Evolutionary conservation across 805 yeast genomes (phyloP).

Genomic region (Candida tallmaniae): DNA sequence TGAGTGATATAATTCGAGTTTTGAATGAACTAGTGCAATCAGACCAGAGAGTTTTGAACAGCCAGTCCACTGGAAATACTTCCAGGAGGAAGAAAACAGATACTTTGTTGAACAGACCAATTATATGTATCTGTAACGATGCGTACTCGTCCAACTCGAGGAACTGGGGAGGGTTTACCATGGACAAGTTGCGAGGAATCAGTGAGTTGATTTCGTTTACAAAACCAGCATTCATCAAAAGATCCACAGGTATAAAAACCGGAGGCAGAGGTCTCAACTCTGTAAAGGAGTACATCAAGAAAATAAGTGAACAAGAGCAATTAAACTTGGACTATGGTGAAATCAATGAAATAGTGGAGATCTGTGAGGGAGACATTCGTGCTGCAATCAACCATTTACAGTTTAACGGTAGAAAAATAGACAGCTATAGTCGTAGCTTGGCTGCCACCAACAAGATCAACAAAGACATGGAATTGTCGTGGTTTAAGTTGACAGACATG

Average conservation of each 20-base stretch:
- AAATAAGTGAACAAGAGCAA: slow-evolving; percentile 53
- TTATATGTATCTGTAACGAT: slow-evolving; percentile 90
- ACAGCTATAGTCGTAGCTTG: background rate
- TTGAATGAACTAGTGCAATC: slow-evolving; percentile 57
- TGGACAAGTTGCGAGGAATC: slow-evolving; percentile 68
- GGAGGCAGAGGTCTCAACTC: slow-evolving; percentile 34
- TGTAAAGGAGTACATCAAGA: slow-evolving; percentile 36
- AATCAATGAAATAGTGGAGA: slow-evolving; percentile 60
- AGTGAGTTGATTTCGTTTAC: slow-evolving; percentile 70
- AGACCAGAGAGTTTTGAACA: slow-evolving; percentile 50
- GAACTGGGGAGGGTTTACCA: slow-evolving; percentile 39
- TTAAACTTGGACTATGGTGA: slow-evolving; percentile 44
- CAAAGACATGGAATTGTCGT: slow-evolving; percentile 61
- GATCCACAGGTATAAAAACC: slow-evolving; percentile 39
- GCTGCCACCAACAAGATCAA: slow-evolving; percentile 12
- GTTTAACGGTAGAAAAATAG: slow-evolving; percentile 39
- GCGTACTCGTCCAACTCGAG: slow-evolving; percentile 48
- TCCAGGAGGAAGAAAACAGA: slow-evolving; percentile 16
- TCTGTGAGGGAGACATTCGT: slow-evolving; percentile 79
- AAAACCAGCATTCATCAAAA: slow-evolving; percentile 47
- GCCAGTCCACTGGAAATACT: slow-evolving; percentile 9
- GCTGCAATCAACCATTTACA: slow-evolving; percentile 82
- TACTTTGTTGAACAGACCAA: slow-evolving; percentile 66
- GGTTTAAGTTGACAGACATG: slow-evolving; percentile 62
- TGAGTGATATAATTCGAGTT: slow-evolving; percentile 34